Conservation (phyloP, 2,329 filamentous ascomycete species). For the Fusarium sp. region DNA sequence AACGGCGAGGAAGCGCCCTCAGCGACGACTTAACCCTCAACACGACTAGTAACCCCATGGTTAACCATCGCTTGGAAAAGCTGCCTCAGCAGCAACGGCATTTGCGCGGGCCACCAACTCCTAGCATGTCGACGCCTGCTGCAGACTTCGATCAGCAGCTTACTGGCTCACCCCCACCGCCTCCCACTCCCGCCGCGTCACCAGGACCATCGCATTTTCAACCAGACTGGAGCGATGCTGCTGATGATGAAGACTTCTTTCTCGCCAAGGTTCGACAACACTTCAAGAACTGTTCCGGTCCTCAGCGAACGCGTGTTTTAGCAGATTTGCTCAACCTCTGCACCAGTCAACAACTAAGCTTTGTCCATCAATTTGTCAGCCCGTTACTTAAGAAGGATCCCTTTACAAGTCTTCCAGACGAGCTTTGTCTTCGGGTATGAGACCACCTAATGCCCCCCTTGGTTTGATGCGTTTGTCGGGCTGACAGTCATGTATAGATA, state of each 20-base stretch:
- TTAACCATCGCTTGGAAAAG: constrained; percentile 69
- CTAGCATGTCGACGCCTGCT: constrained; percentile 76
- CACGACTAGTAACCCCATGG: constrained; percentile 61
- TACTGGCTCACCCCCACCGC: constrained; percentile 74
- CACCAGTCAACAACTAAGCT: constrained; percentile 94
- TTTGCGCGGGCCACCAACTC: constrained; percentile 73
- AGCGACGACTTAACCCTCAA: constrained; percentile 71
- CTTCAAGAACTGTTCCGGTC: constrained; percentile 83
- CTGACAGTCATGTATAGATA: constrained; percentile 70
- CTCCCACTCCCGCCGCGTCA: constrained; percentile 76
- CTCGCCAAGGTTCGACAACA: constrained; percentile 83
- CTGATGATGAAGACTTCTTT: constrained; percentile 86
- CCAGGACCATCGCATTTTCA: constrained; percentile 74
- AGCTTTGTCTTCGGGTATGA: constrained; percentile 89
- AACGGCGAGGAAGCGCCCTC: constrained; percentile 71
- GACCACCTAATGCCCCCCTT: neutral
- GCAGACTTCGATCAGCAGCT: constrained; percentile 74
- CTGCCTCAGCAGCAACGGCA: constrained; percentile 57
- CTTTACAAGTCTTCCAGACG: constrained; percentile 91
- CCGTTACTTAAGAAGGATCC: constrained; percentile 96
- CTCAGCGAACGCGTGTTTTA: constrained; percentile 84
- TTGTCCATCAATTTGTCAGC: constrained; percentile 96
- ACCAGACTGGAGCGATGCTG: constrained; percentile 82
- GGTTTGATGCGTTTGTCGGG: neutral
- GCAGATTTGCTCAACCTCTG: constrained; percentile 93